Evolutionary conservation across 768 basidiomycete genomes (phyloP), one percentile per base, ranked within the genome.

Genomic region (Daedaleopsis nitida): DNA sequence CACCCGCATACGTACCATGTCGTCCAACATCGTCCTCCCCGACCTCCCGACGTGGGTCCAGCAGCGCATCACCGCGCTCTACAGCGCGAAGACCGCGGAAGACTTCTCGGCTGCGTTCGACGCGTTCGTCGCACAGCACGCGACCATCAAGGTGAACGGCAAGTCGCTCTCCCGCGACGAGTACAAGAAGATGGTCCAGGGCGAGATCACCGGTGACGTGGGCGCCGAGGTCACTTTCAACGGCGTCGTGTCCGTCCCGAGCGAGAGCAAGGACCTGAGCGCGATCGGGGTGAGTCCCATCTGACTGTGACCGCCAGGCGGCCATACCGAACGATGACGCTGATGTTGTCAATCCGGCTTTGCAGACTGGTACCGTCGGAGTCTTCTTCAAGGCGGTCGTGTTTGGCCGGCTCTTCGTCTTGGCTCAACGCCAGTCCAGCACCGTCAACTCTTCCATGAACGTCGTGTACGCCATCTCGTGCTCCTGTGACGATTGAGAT

Each of bases 1-100:
- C 50, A n/a, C 56, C 5, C 49, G 19, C 50, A 19, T 45, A 24
- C 39, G 37, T 7, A 49, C 60, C 43, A 69, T 68, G 66, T 52
- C 67, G 6, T 24, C 57, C 44, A 58, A 68, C 37, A 69, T 76
- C 60, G 73, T 76, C 55, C 74, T 78, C 52, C 80, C 78, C 8
- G 63, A 74, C 2, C 81, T 83, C 62, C 72, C 74, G 24, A 67
- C 69, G 44, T 83, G 79, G 78, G 75, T 78, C 14, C 62, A 81
- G 63, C 67, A 72, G 53, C 78, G 68, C 64, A 52, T 84, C 56
- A 69, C 70, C 4, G 64, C 76, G 24, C 56, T 83, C 49, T 71
- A 79, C 62, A 62, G 73, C 58, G 77, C 81, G 6, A 78, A 76
- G 37, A 77, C 72, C 5, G 44, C 67, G 23, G 58, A 60, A 0